phyloP scores from a whole-genome alignment of 768 basidiomycete species.

The Austroboletus festivus region DNA sequence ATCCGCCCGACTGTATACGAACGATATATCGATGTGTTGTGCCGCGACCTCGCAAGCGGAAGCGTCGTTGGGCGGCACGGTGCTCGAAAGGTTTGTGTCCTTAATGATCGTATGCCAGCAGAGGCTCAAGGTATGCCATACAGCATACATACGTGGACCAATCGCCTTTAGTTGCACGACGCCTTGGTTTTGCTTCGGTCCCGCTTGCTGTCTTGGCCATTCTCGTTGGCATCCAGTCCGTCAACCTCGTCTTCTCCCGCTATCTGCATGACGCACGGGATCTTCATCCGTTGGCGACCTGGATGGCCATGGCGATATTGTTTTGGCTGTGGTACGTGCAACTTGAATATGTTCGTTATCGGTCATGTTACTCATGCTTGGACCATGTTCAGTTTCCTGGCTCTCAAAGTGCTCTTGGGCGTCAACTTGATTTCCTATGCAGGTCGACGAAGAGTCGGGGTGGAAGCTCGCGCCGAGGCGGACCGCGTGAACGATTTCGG shows the following conservation, averaged over 20 bases:
- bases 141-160: conserved; percentile 93
- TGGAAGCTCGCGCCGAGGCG: conserved; percentile 71
- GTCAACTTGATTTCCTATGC: conserved; percentile 86
- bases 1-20: conserved; percentile 94
- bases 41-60: conserved; percentile 84
- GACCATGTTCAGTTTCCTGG: conserved; percentile 56
- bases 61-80: conserved; percentile 66
- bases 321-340: conserved; percentile 83
- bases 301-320: conserved; percentile 59
- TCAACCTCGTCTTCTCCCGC: conserved; percentile 57
- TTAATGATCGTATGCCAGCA: background rate
- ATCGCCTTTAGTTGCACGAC: conserved; percentile 88
- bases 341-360: conserved; percentile 19
- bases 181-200: conserved; percentile 90
- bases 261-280: conserved; percentile 40
- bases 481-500: conserved; percentile 86
- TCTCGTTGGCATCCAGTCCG: conserved; percentile 71
- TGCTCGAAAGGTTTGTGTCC: conserved; percentile 58
- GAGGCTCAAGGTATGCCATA: conserved; percentile 3
- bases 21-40: conserved; percentile 91
- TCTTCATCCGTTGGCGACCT: conserved; percentile 47
- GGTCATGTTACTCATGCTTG: background rate
- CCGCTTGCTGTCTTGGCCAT: conserved; percentile 84
- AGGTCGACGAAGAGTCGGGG: conserved; percentile 63
- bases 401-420: conserved; percentile 90